Evolutionary conservation across 805 yeast genomes (phyloP), one percentile per base, ranked within the genome.

Genomic region (Peterozyma toletana): DNA sequence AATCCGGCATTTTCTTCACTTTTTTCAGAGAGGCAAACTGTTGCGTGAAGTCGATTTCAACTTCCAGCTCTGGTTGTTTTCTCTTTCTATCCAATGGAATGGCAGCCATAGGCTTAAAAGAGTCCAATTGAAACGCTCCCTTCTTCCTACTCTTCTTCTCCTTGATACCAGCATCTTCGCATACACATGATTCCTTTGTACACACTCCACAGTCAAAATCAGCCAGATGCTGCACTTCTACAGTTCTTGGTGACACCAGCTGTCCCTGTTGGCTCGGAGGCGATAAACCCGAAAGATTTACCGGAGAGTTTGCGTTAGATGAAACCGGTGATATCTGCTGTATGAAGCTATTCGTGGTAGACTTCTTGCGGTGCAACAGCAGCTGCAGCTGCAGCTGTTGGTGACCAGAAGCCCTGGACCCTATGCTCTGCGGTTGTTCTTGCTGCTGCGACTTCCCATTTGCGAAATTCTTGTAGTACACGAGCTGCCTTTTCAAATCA

Each of bases 151-250:
- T 38, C 6, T 29, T 38, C 27, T 43, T 35, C 5, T 54, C 56
- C 44, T 67, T 70, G 40, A 74, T 53, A 2, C 80, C 80, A 9
- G 64, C 72, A 33, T 60, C 58, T 48, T 73, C 88, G 58, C 90
- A 83, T 11, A 83, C 58, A 55, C 90, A 84, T 45, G 73, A 80
- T 41, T 81, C 88, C 56, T 80, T 80, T 36, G 67, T 58, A 56
- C 90, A 83, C n/a, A 78, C 76, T 2, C 80, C 83, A 58, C 90
- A 83, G 44, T 67, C 70, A 37, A 21, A 21, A 21, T 21, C 27
- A 21, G 27, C 7, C 27, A 7, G 27, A 5, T 21, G 27, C 7
- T 21, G 27, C 7, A 21, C 27, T 21, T 21, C 27, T 21, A 5
- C 27, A 21, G 27, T 21, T 21, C 7, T 57, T 64, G 33, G 38